These are phyloP conservation scores for Carallia brachiata DNA, from an alignment of 345 rosid species.

Conservation along the genomic window DNA sequence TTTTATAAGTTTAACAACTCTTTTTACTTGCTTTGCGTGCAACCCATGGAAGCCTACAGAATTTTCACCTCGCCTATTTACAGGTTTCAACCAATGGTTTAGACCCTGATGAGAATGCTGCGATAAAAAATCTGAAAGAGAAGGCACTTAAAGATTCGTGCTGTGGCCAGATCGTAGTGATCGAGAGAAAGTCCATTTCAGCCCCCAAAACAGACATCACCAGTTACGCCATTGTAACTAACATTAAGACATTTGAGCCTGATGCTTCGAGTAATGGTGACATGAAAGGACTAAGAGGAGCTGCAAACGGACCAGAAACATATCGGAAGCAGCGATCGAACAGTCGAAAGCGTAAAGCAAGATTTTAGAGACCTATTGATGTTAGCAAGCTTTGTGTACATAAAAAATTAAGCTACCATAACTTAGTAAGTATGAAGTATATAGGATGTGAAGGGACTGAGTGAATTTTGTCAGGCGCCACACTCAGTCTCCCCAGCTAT, in stretches of 20 bases:
- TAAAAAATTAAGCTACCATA: background rate
- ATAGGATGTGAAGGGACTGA: slow-evolving; percentile 34
- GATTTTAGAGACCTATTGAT: slow-evolving; percentile 19
- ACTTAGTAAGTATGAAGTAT: slow-evolving; percentile 9
- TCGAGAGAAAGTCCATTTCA: slow-evolving; percentile 15
- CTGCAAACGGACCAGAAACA: slow-evolving; percentile 29
- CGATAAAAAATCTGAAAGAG: slow-evolving; percentile 50
- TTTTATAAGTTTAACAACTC: background rate
- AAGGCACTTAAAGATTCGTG: slow-evolving; percentile 45
- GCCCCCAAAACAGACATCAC: slow-evolving; percentile 56
- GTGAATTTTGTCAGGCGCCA: slow-evolving; percentile 64
- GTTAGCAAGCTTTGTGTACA: slow-evolving; percentile 19
- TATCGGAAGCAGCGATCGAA: slow-evolving; percentile 59
- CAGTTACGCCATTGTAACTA: slow-evolving; percentile 64
- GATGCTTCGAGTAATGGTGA: slow-evolving; percentile 42
- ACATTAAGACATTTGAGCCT: slow-evolving; percentile 42
- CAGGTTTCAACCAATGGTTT: slow-evolving; percentile 48
- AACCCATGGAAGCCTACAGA: background rate
- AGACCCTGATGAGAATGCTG: slow-evolving; percentile 44
- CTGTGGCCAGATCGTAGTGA: slow-evolving; percentile 47
- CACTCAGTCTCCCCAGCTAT: slow-evolving; percentile 49
- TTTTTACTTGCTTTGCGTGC: background rate
- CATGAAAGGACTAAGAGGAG: slow-evolving; percentile 44
- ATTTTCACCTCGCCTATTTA: background rate
- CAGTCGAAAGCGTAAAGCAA: slow-evolving; percentile 48